Evolutionary conservation across 2,329 filamentous ascomycete genomes (phyloP).

Genomic region (Tolypocladium pustulatum): DNA sequence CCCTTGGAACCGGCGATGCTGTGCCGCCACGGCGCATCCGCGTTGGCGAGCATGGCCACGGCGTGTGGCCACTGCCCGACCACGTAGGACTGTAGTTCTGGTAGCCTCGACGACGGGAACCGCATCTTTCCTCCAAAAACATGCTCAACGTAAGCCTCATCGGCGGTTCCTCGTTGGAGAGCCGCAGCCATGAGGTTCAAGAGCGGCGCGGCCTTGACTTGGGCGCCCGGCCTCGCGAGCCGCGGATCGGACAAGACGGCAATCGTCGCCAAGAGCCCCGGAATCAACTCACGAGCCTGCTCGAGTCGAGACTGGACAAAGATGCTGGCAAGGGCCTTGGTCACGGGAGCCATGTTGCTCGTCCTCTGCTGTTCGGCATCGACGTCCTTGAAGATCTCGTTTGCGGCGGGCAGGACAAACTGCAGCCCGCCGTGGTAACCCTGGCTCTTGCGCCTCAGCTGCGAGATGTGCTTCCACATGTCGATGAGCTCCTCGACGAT

Average conservation of each 20-base stretch:
- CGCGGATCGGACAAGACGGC: slow-evolving; percentile 18
- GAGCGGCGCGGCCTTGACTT: slow-evolving; percentile 15
- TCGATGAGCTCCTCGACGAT: slow-evolving; percentile 19
- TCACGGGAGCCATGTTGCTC: slow-evolving; percentile 4
- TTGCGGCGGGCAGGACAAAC: slow-evolving; percentile 19
- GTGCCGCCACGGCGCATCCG: slow-evolving; percentile 12
- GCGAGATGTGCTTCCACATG: slow-evolving; percentile 26
- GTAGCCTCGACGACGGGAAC: slow-evolving; percentile 9
- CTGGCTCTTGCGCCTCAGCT: slow-evolving; percentile 19
- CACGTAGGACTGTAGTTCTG: slow-evolving; percentile 15
- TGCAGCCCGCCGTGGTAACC: slow-evolving; percentile 2
- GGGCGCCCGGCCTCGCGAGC: slow-evolving; percentile 4
- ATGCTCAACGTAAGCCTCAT: slow-evolving; percentile 8
- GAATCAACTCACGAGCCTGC: slow-evolving; percentile 15
- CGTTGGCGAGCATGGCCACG: slow-evolving; percentile 11
- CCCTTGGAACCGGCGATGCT: not conserved
- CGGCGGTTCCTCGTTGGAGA: slow-evolving; percentile 9
- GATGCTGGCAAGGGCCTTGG: slow-evolving; percentile 16
- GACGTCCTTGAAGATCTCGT: slow-evolving; percentile 13
- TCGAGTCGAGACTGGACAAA: slow-evolving; percentile 18
- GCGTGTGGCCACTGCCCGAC: slow-evolving; percentile 16
- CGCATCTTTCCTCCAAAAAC: slow-evolving; percentile 8
- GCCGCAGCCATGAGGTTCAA: slow-evolving; percentile 14
- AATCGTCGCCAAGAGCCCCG: slow-evolving; percentile 21
- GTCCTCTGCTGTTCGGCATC: slow-evolving; percentile 1